Conservation (phyloP, 306 rosid species). For the barrel medic (Medicago truncatula) region DNA sequence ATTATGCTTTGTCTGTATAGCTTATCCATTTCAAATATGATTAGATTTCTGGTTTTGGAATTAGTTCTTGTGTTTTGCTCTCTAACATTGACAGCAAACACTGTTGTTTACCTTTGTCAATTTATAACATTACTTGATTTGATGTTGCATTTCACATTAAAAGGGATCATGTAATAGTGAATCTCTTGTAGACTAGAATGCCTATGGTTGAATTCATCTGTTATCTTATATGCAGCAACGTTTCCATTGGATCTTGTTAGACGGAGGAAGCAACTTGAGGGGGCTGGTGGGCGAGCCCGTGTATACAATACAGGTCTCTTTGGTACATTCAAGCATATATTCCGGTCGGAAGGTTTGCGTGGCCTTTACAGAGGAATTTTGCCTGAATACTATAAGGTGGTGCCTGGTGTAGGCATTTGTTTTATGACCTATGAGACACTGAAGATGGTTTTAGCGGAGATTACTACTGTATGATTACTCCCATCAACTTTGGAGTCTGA, state of each 20-base stretch:
- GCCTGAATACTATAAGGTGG: slow-evolving; percentile 98
- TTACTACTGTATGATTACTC: slow-evolving; percentile 45
- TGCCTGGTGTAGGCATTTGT: slow-evolving; percentile 97
- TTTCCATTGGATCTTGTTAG: slow-evolving; percentile 98
- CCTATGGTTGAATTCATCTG: slow-evolving; percentile 42
- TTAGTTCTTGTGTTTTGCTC: no score
- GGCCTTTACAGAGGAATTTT: slow-evolving; percentile 96
- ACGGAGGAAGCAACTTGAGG: slow-evolving; percentile 95
- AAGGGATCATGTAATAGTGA: not conserved
- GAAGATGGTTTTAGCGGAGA: slow-evolving; percentile 74
- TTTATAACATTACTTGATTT: slow-evolving; percentile 17
- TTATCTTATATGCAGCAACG: slow-evolving; percentile 75
- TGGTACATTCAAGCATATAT: slow-evolving; percentile 78
- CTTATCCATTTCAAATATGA: slow-evolving; percentile 25
- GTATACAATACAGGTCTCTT: slow-evolving; percentile 80
- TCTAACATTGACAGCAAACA: no score
- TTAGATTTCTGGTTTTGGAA: slow-evolving; percentile 24
- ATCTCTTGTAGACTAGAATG: slow-evolving; percentile 11
- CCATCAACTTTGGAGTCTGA: slow-evolving; percentile 7
- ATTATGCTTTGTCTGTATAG: slow-evolving; percentile 14
- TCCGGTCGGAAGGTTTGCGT: slow-evolving; percentile 75
- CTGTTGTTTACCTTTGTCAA: no score
- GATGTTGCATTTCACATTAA: not conserved
- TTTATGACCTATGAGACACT: slow-evolving; percentile 96
- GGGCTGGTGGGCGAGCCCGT: slow-evolving; percentile 92